Base-by-base conservation (phyloP, 163 green algal species). In the Coccomyxa subellipsoidea region DNA sequence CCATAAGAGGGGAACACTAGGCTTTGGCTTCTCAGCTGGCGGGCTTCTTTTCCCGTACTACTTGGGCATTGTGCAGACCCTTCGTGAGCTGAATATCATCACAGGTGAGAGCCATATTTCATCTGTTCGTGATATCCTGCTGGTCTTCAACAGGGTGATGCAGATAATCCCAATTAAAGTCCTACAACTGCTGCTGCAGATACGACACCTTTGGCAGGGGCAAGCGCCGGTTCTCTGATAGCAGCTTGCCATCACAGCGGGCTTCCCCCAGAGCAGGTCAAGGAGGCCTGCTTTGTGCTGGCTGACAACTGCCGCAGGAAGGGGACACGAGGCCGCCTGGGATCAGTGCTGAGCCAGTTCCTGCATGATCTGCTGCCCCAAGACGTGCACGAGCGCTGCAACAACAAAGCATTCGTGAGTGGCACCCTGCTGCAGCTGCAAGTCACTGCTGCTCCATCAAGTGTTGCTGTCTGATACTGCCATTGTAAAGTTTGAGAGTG, bases 141-240 rank as follows among this genome's bases (percentile, higher is more conserved):
- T 23, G 31, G 31, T 23, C 31, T 76, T 15, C 69, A 4, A 18
- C 6, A 15, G 12, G 15, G 27, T 23, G 1, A 39, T 23, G 31
- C 31, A 76, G 27, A 39, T 10, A 3, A 36, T 18, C 31, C 34
- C 21, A 7, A 76, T 18, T 34, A 23, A 27, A 39, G 39, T 69
- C 38, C 29, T 80, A 21, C n/a, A 40, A 34, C 25, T 36, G 32
- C 12, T 72, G 25, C n/a, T 12, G 34, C 84, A 88, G 90, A 88
- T 32, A 27, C 82, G 0, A 92, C 90, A 39, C 90, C 91, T 53
- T 36, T 97, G n/a, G 94, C 89, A 2, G 94, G 94, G 2, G 86
- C 93, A 4, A 95, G 89, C 31, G 94, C 94, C 3, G 94, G 94
- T 4, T 94, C 92, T 6, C 87, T 98, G 32, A 91, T 98, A 31